Conservation (phyloP, 345 rosid genomes). For the Balakata baccata region DNA sequence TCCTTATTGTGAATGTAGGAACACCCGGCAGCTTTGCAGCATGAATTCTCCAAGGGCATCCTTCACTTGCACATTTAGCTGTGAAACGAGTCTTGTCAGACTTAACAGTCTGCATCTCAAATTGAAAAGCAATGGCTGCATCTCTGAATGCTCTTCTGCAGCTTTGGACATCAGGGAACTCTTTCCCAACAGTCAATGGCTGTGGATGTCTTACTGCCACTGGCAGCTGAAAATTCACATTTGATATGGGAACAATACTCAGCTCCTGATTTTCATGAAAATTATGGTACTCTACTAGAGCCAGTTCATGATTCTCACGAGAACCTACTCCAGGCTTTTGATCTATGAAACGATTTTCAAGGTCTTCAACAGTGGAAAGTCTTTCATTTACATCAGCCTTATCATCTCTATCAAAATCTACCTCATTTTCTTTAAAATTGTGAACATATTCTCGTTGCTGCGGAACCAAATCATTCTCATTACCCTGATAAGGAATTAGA, state of each 20-base stretch:
- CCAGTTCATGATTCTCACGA: slow-evolving; percentile 8
- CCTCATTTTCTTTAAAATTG: slow-evolving; percentile 12
- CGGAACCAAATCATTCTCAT: slow-evolving; percentile 19
- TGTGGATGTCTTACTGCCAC: slow-evolving; percentile 32
- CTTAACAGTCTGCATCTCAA: slow-evolving; percentile 91
- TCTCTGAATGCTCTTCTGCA: slow-evolving; percentile 91
- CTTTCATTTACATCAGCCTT: slow-evolving; percentile 11
- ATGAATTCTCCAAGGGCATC: slow-evolving; percentile 96
- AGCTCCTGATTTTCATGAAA: slow-evolving; percentile 14
- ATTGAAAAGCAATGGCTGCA: slow-evolving; percentile 86
- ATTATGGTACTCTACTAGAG: slow-evolving; percentile 20
- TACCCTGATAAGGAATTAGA: neutral
- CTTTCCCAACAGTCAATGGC: slow-evolving; percentile 67
- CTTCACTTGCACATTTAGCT: slow-evolving; percentile 88
- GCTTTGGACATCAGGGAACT: slow-evolving; percentile 89
- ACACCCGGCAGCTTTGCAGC: slow-evolving; percentile 97
- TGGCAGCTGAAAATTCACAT: slow-evolving; percentile 28
- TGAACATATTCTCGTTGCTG: slow-evolving; percentile 10
- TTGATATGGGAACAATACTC: slow-evolving; percentile 36
- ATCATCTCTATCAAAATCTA: slow-evolving; percentile 23
- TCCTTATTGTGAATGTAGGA: slow-evolving; percentile 87
- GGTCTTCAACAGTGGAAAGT: slow-evolving; percentile 6
- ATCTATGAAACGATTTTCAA: slow-evolving; percentile 16
- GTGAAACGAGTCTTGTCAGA: slow-evolving; percentile 96
- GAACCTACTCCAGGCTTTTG: slow-evolving; percentile 18